Percentiles rank a stretch among this genome's conserved stretches.
phyloP scores from a whole-genome alignment of 441 rosid species.

The Viola pubescens region DNA sequence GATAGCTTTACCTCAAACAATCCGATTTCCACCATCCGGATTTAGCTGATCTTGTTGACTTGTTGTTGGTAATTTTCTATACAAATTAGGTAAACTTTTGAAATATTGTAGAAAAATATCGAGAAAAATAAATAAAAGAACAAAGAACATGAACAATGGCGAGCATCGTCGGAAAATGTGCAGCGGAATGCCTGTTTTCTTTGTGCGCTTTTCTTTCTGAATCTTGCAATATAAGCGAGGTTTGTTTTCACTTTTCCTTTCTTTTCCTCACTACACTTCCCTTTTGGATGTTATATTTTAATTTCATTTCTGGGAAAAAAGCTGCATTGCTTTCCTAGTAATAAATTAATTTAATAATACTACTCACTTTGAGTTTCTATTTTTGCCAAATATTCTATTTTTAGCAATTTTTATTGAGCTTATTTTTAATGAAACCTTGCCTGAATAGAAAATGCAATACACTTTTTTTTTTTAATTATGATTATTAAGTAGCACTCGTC shows the following conservation, averaged over 20 bases:
- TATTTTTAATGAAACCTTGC: no score
- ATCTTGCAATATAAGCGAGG: slow-evolving; percentile 30
- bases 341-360: background rate
- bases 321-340: slow-evolving; percentile 26
- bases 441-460: no score
- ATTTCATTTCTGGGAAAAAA: slow-evolving; percentile 15
- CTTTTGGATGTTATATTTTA: slow-evolving; percentile 11
- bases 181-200: slow-evolving; percentile 13
- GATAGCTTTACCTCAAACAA: no score
- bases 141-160: slow-evolving; percentile 10
- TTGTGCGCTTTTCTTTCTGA: slow-evolving; percentile 19
- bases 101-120: no score
- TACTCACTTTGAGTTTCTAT: background rate
- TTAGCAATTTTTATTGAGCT: no score
- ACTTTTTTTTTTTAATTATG: no score
- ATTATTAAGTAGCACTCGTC: no score
- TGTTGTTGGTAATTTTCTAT: background rate
- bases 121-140: background rate
- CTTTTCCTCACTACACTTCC: background rate
- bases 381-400: background rate
- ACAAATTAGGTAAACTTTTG: background rate
- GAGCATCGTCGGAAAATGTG: slow-evolving; percentile 29
- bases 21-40: background rate
- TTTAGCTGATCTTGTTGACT: background rate
- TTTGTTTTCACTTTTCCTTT: slow-evolving; percentile 11